Evolutionary conservation across 495 filamentous ascomycete species (phyloP).

Genomic region (Filosporella fistucella): DNA sequence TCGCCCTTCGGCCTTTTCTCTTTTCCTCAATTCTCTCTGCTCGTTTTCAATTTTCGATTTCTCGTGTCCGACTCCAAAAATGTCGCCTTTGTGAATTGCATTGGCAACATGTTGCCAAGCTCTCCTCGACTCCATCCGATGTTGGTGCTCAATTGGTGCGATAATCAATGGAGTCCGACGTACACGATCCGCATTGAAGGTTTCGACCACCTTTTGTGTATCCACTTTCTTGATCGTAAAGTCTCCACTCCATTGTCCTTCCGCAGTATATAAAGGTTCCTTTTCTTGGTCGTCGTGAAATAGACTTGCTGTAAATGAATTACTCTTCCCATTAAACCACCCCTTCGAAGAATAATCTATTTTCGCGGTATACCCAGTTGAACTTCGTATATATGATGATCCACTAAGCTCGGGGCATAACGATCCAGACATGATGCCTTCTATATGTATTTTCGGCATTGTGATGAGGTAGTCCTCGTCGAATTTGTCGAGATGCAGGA

Average conservation of each 20-base stretch:
- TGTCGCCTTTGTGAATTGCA: conserved; percentile 74
- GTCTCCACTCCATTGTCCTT: conserved; percentile 86
- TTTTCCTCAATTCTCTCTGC: conserved; percentile 78
- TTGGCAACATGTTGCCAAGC: conserved; percentile 84
- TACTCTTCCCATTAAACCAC: conserved; percentile 94
- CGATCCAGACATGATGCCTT: conserved; percentile 85
- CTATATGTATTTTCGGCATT: conserved; percentile 87
- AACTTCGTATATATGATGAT: conserved; percentile 75
- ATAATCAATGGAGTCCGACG: conserved; percentile 67
- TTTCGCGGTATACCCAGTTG: conserved; percentile 83
- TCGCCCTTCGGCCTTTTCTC: conserved; percentile 70
- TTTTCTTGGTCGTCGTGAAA: conserved; percentile 51
- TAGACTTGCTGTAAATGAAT: conserved; percentile 75
- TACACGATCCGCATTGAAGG: conserved; percentile 58
- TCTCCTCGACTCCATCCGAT: conserved; percentile 79
- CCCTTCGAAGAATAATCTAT: conserved; percentile 91
- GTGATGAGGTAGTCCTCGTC: conserved; percentile 84
- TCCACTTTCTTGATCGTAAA: conserved; percentile 79
- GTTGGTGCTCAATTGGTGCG: conserved; percentile 73
- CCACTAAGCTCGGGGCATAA: conserved; percentile 90
- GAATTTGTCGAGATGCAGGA: conserved; percentile 66
- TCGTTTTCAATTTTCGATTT: conserved; percentile 89
- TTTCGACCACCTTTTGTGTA: conserved; percentile 54
- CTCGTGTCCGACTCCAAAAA: conserved; percentile 70
- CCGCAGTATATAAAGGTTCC: conserved; percentile 74